Evolutionary conservation across 768 basidiomycete species (phyloP).

Genomic region (Gautieria morchelliformis): DNA sequence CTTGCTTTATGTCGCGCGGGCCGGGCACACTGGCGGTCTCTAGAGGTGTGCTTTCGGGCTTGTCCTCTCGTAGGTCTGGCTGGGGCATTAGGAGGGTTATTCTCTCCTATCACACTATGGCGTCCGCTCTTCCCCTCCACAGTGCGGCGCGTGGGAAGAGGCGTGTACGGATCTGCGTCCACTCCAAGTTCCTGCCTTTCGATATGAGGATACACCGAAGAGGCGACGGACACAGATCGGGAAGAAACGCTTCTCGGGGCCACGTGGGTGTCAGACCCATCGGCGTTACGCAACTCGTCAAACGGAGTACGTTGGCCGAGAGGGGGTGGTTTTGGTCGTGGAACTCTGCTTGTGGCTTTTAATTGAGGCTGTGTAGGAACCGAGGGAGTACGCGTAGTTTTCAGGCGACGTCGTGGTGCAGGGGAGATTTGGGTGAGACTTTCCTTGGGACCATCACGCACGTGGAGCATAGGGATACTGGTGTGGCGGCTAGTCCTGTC

Average conservation of each 20-base stretch:
- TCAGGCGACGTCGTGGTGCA: not conserved
- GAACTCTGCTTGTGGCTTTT: not conserved
- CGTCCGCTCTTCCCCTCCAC: not conserved
- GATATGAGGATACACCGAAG: slow-evolving; percentile 5
- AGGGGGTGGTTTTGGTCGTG: not conserved
- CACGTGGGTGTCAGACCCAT: not conserved
- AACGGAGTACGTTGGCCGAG: slow-evolving; percentile 3
- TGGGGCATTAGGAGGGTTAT: slow-evolving; percentile 4
- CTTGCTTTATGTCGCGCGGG: not conserved
- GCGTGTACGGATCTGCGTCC: slow-evolving; percentile 5
- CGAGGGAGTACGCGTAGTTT: not conserved
- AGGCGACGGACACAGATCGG: slow-evolving; percentile 6
- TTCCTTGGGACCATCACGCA: slow-evolving; percentile 7
- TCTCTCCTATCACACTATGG: not conserved
- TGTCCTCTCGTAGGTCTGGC: slow-evolving; percentile 1
- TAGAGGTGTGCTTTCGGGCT: not conserved
- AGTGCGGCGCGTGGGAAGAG: slow-evolving; percentile 3
- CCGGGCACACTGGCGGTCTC: not conserved
- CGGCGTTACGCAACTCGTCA: not conserved
- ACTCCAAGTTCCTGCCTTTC: not conserved
- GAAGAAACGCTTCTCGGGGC: not conserved
- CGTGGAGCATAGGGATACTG: not conserved
- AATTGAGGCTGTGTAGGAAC: not conserved
- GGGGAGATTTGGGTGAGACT: slow-evolving; percentile 5
- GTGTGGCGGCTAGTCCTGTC: slow-evolving; percentile 14